A percentile compares a stretch with the other conserved stretches of the same genome.
phyloP scores from a whole-genome alignment of 495 filamentous ascomycete genomes.

The Massariosphaeria phaeospora region DNA sequence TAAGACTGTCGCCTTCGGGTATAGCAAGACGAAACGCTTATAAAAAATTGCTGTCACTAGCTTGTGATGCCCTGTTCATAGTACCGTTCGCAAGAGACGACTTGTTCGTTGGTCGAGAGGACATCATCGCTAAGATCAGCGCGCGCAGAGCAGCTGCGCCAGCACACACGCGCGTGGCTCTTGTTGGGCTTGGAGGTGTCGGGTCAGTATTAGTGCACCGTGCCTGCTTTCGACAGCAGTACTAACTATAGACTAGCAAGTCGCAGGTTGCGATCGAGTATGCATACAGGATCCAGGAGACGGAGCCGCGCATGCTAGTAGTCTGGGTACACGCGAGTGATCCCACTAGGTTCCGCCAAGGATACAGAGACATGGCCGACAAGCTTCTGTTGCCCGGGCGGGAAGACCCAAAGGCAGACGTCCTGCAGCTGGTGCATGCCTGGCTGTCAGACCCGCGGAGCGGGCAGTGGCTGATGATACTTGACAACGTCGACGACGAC shows the following conservation, averaged over 20 bases:
- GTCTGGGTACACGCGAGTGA: constrained; percentile 22
- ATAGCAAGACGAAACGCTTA: constrained; percentile 2
- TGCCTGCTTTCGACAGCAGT: neutral
- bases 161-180: constrained; percentile 3
- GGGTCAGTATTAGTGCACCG: constrained; percentile 22
- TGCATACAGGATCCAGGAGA: constrained; percentile 8
- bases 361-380: constrained; percentile 21
- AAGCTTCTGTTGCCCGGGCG: constrained; percentile 16
- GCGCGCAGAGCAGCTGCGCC: neutral
- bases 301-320: constrained; percentile 9
- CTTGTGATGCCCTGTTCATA: constrained; percentile 10
- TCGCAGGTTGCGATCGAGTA: constrained; percentile 22
- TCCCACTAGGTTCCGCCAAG: constrained; percentile 13
- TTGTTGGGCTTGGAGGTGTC: constrained; percentile 13
- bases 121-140: constrained; percentile 8
- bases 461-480: constrained; percentile 20
- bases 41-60: neutral
- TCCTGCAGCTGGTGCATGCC: constrained; percentile 9
- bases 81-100: constrained; percentile 10
- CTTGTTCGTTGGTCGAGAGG: constrained; percentile 17
- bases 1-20: neutral
- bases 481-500: constrained; percentile 18
- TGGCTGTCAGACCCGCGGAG: constrained; percentile 13
- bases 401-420: constrained; percentile 12
- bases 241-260: constrained; percentile 10